Conservation (phyloP, 306 rosid genomes). For the Medicago truncatula region MtrunA17r5.0-ANR NC_053045.1:45268001-45268500, state of each 20-base stretch:
- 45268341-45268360: conserved; percentile 47
- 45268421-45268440: conserved; percentile 47
- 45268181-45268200: conserved; percentile 56
- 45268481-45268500: background rate
- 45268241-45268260: conserved; percentile 52
- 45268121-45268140: conserved; percentile 54
- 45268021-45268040: conserved; percentile 51
- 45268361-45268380: conserved; percentile 62
- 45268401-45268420: background rate
- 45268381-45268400: background rate
- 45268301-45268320: conserved; percentile 62
- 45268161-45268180: conserved; percentile 54
- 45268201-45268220: conserved; percentile 64
- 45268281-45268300: conserved; percentile 48
- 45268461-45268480: background rate
- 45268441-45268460: conserved; percentile 46
- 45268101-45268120: conserved; percentile 65
- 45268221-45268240: conserved; percentile 54
- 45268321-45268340: conserved; percentile 54
- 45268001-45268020: conserved; percentile 81
- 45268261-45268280: conserved; percentile 55
- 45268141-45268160: conserved; percentile 59
- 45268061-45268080: conserved; percentile 74
- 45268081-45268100: conserved; percentile 84
- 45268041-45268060: conserved; percentile 45